Percentiles rank a stretch among this genome's conserved stretches.
phyloP scores from a whole-genome alignment of 768 basidiomycete genomes.

The Xerocomus spinulosus region DNA sequence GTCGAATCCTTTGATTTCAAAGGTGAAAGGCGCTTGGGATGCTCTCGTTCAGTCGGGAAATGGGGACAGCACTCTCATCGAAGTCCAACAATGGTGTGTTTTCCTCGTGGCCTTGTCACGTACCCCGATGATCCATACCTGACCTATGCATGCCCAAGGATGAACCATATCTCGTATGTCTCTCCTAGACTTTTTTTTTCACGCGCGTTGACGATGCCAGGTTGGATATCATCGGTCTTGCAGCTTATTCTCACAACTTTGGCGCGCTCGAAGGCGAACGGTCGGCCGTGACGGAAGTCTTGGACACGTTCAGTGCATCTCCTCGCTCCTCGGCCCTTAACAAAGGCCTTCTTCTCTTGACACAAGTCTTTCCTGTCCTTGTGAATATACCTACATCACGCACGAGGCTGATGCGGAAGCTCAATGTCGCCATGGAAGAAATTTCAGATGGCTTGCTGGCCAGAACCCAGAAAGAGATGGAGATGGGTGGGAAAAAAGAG shows the following conservation, averaged over 20 bases:
- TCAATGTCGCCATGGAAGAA: conserved; percentile 33
- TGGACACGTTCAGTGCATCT: conserved; percentile 33
- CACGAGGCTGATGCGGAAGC: conserved; percentile 26
- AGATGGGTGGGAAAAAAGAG: conserved; percentile 20
- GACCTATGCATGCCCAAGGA: conserved; percentile 12
- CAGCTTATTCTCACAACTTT: conserved; percentile 58
- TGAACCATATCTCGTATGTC: conserved; percentile 34
- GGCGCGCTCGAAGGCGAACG: conserved; percentile 46
- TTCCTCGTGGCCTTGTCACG: background rate
- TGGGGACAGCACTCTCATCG: conserved; percentile 25
- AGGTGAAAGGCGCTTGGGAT: conserved; percentile 31
- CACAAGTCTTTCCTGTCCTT: conserved; percentile 35
- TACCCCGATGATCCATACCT: background rate
- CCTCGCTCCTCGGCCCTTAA: conserved; percentile 22
- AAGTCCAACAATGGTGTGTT: conserved; percentile 33
- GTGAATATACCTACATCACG: conserved; percentile 34
- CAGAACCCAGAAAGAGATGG: conserved; percentile 33
- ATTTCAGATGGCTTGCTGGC: conserved; percentile 40
- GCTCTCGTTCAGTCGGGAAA: conserved; percentile 13
- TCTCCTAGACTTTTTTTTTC: background rate
- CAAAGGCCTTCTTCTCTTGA: conserved; percentile 34
- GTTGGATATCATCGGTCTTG: conserved; percentile 54
- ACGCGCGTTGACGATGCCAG: conserved; percentile 22
- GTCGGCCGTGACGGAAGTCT: conserved; percentile 38
- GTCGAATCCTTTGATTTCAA: background rate